phyloP scores from a whole-genome alignment of 2,329 filamentous ascomycete genomes.

The Aspergillus sp. region DNA sequence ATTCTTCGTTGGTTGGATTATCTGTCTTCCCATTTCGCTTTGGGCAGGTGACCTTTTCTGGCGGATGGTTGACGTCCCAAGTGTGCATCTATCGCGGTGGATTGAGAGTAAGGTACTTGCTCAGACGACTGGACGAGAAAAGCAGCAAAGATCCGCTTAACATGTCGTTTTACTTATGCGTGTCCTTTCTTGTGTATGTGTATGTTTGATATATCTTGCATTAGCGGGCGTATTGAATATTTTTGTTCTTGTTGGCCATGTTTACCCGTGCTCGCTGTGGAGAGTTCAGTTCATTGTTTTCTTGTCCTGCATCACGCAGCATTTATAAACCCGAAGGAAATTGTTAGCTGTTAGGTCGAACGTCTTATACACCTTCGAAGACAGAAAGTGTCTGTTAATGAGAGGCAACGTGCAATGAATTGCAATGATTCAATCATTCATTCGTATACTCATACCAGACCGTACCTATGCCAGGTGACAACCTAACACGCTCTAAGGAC shows the following conservation, averaged over 20 bases:
- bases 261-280: background rate
- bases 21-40: conserved; percentile 45
- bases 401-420: conserved; percentile 9
- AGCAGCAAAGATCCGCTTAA: conserved; percentile 6
- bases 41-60: conserved; percentile 62
- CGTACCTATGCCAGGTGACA: conserved; percentile 13
- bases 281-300: background rate
- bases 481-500: conserved; percentile 13
- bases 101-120: conserved; percentile 41
- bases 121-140: conserved; percentile 15
- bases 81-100: conserved; percentile 52
- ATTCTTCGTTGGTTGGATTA: conserved; percentile 40
- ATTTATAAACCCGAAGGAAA: background rate
- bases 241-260: background rate
- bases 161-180: background rate
- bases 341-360: background rate
- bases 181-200: background rate
- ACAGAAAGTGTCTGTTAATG: background rate
- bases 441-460: conserved; percentile 36
- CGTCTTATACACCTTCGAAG: background rate
- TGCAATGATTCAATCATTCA: conserved; percentile 31
- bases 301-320: background rate
- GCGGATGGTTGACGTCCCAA: conserved; percentile 54
- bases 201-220: background rate
- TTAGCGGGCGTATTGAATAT: conserved; percentile 11